Base-by-base conservation (phyloP, 306 rosid species). In the Cajanus cajan region DNA sequence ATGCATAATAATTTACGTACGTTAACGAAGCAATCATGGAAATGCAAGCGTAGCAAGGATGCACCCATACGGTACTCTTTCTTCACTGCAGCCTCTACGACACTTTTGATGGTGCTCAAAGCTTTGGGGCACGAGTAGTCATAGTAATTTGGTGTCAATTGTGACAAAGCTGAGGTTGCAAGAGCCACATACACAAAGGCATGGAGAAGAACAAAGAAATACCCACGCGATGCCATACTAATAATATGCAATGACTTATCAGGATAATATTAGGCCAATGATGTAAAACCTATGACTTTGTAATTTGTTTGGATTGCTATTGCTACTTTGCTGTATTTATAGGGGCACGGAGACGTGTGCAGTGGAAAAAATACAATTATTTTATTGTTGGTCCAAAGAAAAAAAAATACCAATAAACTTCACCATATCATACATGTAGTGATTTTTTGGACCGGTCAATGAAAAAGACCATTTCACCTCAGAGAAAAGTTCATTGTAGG, bases 21-120 rank as follows among this genome's bases (percentile, higher is more conserved):
- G 4, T 86, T 82, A 58, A 86, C 87, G 70, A 83, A 86, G 22
- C 89, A 86, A 37, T 86, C 89, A 57, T 86, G 89, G 64, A 86
- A 86, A 61, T 83, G 85, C 54, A 86, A 21, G 8, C 87, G 87
- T 9, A 86, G 76, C 37, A 86, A 36, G 4, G 89, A 86, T 33
- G 83, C 89, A 1, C 81, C 89, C 80, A 86, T 79, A 21, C 89
- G 87, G 0, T 13, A 21, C 62, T 86, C 89, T 52, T 48, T 73
- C 14, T 25, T 4, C 3, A 86, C 81, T 0, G 87, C 85, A 8
- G 34, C 68, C 41, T 59, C 14, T n/a, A 86, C 85, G 0, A 73
- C 81, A 2, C 55, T 18, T 72, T 22, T 15, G 28, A 86, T 83
- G 39, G 83, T 80, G 4, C 22, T 73, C 72, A 79, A 48, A 72